A percentile compares a stretch with the other conserved stretches of the same genome.
phyloP scores from a whole-genome alignment of 2,329 filamentous ascomycete genomes.

The Fusarium sp. region DNA sequence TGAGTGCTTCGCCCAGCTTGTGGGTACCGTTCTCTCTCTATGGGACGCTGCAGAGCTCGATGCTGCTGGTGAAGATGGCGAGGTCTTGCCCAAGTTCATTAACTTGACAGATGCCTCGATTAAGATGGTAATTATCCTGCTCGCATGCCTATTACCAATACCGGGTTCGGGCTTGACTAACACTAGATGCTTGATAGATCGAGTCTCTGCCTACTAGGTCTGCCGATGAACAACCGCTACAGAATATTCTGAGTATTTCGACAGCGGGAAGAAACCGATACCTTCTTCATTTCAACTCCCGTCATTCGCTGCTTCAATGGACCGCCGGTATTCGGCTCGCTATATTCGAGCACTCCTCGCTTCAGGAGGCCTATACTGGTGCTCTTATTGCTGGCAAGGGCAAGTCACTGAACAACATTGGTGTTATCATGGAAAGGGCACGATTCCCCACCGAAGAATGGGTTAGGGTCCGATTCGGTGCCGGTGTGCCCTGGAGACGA shows the following conservation, averaged over 20 bases:
- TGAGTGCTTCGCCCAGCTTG: slow-evolving; percentile 96
- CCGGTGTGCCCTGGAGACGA: slow-evolving; percentile 93
- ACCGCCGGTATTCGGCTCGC: slow-evolving; percentile 91
- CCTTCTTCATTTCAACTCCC: slow-evolving; percentile 93
- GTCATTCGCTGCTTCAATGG: slow-evolving; percentile 94
- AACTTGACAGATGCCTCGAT: slow-evolving; percentile 97
- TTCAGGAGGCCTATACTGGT: slow-evolving; percentile 97
- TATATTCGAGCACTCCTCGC: slow-evolving; percentile 91
- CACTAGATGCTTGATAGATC: slow-evolving; percentile 65
- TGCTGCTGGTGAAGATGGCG: slow-evolving; percentile 82
- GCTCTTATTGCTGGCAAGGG: slow-evolving; percentile 96
- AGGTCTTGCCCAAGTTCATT: slow-evolving; percentile 91
- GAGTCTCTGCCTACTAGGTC: slow-evolving; percentile 89
- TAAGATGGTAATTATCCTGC: slow-evolving; percentile 79
- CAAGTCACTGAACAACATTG: slow-evolving; percentile 88
- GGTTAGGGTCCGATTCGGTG: slow-evolving; percentile 94
- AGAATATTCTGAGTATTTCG: slow-evolving; percentile 95
- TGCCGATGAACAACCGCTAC: slow-evolving; percentile 78
- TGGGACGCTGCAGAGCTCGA: slow-evolving; percentile 97
- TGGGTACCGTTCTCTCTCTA: slow-evolving; percentile 91
- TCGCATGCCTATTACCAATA: slow-evolving; percentile 3
- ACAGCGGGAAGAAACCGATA: slow-evolving; percentile 97
- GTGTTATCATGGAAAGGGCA: slow-evolving; percentile 84
- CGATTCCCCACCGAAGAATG: slow-evolving; percentile 86
- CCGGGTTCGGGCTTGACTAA: slow-evolving; percentile 30